Conservation (phyloP, 164 flowering plant genomes). For the Echeveria elegans region DNA sequence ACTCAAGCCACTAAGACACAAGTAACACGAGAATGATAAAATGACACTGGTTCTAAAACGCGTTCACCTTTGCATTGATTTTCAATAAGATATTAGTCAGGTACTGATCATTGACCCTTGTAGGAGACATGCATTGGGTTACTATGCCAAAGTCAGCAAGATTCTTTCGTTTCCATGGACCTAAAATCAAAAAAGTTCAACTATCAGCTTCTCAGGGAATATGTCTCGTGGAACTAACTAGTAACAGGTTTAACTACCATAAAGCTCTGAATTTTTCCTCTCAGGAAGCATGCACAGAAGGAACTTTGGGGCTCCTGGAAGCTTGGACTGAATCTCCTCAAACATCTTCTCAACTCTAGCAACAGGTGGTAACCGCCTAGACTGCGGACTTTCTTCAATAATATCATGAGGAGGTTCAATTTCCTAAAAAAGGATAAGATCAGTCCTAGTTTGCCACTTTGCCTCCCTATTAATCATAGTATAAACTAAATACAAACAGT, state of each 20-base stretch:
- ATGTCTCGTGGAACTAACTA: too few relatives aligned
- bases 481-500: background rate
- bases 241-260: conserved; percentile 28
- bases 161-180: conserved; percentile 59
- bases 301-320: conserved; percentile 48
- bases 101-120: conserved; percentile 53
- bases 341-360: conserved; percentile 61
- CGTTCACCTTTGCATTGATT: conserved; percentile 38
- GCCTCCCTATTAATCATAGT: background rate
- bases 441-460: background rate
- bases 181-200: conserved; percentile 13
- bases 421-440: conserved; percentile 19
- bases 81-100: conserved; percentile 66
- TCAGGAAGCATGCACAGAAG: conserved; percentile 55
- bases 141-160: conserved; percentile 72
- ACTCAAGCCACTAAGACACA: background rate
- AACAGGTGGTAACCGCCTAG: conserved; percentile 30
- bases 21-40: background rate
- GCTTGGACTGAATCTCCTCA: conserved; percentile 32
- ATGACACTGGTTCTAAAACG: background rate
- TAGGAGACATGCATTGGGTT: conserved; percentile 87
- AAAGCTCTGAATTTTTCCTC: conserved; percentile 48
- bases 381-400: conserved; percentile 38
- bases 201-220: too few relatives aligned
- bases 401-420: conserved; percentile 33